Conservation (phyloP, 768 basidiomycete genomes). For the Suillus subluteus region DNA sequence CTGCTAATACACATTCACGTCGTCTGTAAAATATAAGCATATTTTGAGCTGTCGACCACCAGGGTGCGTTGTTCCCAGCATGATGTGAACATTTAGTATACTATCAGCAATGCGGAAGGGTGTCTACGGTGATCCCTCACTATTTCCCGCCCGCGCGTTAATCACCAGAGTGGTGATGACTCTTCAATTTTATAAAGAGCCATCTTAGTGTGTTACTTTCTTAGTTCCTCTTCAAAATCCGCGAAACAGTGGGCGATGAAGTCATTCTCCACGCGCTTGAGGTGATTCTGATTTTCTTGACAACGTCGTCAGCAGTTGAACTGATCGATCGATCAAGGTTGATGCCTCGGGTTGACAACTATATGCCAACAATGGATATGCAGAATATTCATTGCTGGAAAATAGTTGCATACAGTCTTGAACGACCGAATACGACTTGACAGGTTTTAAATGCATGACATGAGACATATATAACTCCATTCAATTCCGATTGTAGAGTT, state of each 20-base stretch:
- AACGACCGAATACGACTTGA: background rate
- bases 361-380: background rate
- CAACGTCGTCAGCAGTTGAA: background rate
- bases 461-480: background rate
- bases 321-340: background rate
- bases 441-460: background rate
- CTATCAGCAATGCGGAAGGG: background rate
- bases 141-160: background rate
- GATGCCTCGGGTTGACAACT: background rate
- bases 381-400: background rate
- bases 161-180: background rate
- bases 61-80: background rate
- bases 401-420: background rate
- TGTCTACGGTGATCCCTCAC: background rate
- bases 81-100: background rate
- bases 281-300: background rate
- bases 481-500: background rate
- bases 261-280: conserved; percentile 72
- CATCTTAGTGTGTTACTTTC: background rate
- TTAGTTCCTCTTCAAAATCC: conserved; percentile 97
- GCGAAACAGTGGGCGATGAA: conserved; percentile 96
- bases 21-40: background rate
- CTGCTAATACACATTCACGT: background rate
- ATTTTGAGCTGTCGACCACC: background rate
- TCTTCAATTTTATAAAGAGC: background rate